Percentiles rank a stretch among this genome's conserved stretches.
Evolutionary conservation across 1,284 basidiomycete species (phyloP).

Genomic region (Xerocomus amazonicus): DNA sequence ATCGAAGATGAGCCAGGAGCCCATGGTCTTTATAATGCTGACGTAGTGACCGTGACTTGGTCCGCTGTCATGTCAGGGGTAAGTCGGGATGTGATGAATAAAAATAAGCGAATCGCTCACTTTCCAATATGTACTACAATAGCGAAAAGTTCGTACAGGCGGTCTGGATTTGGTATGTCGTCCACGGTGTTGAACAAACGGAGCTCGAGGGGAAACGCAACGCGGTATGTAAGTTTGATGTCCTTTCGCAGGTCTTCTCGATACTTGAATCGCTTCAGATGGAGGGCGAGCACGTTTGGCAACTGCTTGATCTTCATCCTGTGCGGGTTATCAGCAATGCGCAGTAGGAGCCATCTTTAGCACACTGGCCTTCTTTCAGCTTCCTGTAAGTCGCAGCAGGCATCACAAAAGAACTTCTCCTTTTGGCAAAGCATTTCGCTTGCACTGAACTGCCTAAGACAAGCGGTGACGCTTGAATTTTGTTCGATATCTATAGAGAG

Average conservation of each 20-base stretch:
- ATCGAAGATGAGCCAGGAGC: slow-evolving; percentile 91
- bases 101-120: slow-evolving; percentile 48
- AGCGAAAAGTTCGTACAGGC: slow-evolving; percentile 91
- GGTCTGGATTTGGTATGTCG: slow-evolving; percentile 83
- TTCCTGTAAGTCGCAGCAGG: slow-evolving; percentile 94
- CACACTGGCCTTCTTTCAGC: slow-evolving; percentile 84
- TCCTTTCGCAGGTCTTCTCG: slow-evolving; percentile 86
- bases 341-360: slow-evolving; percentile 1
- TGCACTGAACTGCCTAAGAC: slow-evolving; percentile 93
- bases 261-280: slow-evolving; percentile 97
- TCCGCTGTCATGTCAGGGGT: slow-evolving; percentile 53
- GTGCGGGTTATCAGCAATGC: slow-evolving; percentile 10
- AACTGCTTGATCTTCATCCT: slow-evolving; percentile 98
- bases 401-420: slow-evolving; percentile 99
- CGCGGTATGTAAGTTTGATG: slow-evolving; percentile 94
- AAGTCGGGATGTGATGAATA: slow-evolving; percentile 8
- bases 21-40: slow-evolving; percentile 85
- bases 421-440: slow-evolving; percentile 97
- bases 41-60: slow-evolving; percentile 98
- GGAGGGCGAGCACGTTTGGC: slow-evolving; percentile 91
- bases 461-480: slow-evolving; percentile 93
- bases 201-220: slow-evolving; percentile 93
- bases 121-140: slow-evolving; percentile 98
- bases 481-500: slow-evolving; percentile 98
- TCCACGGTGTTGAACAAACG: slow-evolving; percentile 97